Conservation (phyloP, 768 basidiomycete species). For the Termitomyces sp. region DNA sequence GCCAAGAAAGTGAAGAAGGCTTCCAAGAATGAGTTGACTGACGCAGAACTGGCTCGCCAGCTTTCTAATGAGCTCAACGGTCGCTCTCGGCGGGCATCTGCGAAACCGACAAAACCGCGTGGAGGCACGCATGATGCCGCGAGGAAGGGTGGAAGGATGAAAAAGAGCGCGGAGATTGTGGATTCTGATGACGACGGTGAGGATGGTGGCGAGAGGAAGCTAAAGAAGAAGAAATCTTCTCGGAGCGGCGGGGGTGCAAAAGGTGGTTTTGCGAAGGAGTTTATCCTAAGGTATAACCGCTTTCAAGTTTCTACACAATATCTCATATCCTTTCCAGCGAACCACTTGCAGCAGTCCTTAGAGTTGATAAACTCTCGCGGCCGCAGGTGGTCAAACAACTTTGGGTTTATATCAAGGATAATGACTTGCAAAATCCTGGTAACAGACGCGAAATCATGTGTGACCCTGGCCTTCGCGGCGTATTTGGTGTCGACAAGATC, state of each 20-base stretch:
- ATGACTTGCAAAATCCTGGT: conserved; percentile 77
- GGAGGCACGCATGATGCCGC: conserved; percentile 31
- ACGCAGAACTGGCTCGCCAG: conserved; percentile 68
- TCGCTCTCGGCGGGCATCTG: conserved; percentile 45
- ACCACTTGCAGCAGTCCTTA: conserved; percentile 67
- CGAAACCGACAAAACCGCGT: conserved; percentile 29
- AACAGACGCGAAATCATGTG: conserved; percentile 86
- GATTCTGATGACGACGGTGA: conserved; percentile 50
- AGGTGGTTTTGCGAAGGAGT: conserved; percentile 80
- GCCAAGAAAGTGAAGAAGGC: conserved; percentile 49
- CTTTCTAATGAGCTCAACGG: conserved; percentile 68
- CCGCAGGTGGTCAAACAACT: conserved; percentile 88
- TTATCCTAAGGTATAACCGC: conserved; percentile 52
- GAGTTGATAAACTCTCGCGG: conserved; percentile 66
- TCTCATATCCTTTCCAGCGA: conserved; percentile 37
- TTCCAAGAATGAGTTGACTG: conserved; percentile 50
- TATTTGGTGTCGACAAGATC: conserved; percentile 79
- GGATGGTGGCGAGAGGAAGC: conserved; percentile 36
- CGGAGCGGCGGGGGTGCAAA: conserved; percentile 43
- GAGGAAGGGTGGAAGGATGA: conserved; percentile 38
- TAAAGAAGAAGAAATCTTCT: conserved; percentile 45
- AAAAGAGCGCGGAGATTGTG: conserved; percentile 52
- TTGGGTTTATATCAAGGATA: conserved; percentile 84
- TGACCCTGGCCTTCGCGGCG: conserved; percentile 62
- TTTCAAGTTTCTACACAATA: conserved; percentile 1